Evolutionary conservation across 306 rosid species (phyloP).

Genomic region (Boehmeria nivea): DNA sequence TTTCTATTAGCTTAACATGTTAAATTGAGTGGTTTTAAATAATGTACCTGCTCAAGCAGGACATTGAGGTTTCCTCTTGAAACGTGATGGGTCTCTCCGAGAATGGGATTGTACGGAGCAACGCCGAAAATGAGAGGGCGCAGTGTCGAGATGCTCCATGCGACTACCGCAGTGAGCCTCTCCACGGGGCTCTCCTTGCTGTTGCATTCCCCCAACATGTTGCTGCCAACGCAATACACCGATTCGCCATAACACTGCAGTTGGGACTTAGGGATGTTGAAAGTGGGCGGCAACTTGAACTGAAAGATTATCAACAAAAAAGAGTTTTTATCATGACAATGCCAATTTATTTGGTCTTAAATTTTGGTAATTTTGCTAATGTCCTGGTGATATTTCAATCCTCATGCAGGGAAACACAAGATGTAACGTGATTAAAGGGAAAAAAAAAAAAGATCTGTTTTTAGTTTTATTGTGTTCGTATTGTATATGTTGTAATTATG

Average conservation of each 20-base stretch:
- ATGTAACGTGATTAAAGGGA: no score
- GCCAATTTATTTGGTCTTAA: no score
- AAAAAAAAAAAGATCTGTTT: no score
- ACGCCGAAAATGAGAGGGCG: conserved; percentile 58
- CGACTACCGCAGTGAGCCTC: conserved; percentile 55
- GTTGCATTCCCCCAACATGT: conserved; percentile 61
- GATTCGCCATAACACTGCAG: conserved; percentile 78
- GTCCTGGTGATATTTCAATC: no score
- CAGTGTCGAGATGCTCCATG: conserved; percentile 73
- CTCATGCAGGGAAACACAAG: no score
- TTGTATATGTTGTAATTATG: no score
- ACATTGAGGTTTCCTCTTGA: conserved; percentile 57
- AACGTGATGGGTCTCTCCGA: conserved; percentile 94
- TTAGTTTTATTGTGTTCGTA: no score
- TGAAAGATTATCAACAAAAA: not conserved
- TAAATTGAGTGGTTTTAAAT: no score
- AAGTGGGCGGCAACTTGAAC: conserved; percentile 52
- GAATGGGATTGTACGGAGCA: conserved; percentile 75
- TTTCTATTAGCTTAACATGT: no score
- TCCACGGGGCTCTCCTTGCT: conserved; percentile 42
- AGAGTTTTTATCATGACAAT: no score
- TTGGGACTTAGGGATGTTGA: conserved; percentile 84
- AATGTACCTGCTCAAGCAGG: conserved; percentile 81
- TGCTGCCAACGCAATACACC: conserved; percentile 42
- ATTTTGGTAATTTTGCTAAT: no score